Evolutionary conservation across 2,329 filamentous ascomycete genomes (phyloP), one percentile per base, ranked within the genome.

Genomic region (Xylaria sp.): DNA sequence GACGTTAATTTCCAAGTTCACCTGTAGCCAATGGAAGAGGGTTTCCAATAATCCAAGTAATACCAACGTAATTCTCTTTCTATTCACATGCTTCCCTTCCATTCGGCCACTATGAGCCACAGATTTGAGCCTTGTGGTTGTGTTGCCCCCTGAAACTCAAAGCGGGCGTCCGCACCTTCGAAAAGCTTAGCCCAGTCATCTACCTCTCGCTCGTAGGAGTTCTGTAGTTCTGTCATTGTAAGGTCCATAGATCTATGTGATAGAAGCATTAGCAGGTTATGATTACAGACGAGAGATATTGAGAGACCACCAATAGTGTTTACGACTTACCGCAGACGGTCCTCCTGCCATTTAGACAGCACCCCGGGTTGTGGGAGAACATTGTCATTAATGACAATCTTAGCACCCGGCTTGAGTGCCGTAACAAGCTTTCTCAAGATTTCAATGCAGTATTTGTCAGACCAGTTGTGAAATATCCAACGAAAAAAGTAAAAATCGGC

Each of bases 361-460:
- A 48, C n/a, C 4, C 67, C 67, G 5, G 67, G 69, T 41, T 58
- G 7, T 4, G 64, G 69, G 23, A 69, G 20, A 32, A 72, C 20
- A 13, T 48, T 63, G 15, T 70, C 66, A 18, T 72, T 66, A 12
- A 70, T 48, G 23, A 72, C 28, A 15, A 86, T 74, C 52, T 78
- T 71, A 30, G 79, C 75, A 23, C 83, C 76, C 6, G 78, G 72
- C 8, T 69, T 71, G 0, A 71, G 53, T 0, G 67, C 67, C 0
- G 69, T 64, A 13, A 69, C 63, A 8, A 46, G 61, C 5, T 63
- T 63, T 36, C 39, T 52, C 15, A 71, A 46, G 20, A 70, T 66
- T n/a, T 66, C 9, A 20, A 69, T 58, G 18, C 34, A 32, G 34
- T 71, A 67, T 23, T 67, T 69, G 32, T 69, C 61, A 2, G 67